Base-by-base conservation (phyloP, 805 yeast species). In the Candida peoriensis region DNA sequence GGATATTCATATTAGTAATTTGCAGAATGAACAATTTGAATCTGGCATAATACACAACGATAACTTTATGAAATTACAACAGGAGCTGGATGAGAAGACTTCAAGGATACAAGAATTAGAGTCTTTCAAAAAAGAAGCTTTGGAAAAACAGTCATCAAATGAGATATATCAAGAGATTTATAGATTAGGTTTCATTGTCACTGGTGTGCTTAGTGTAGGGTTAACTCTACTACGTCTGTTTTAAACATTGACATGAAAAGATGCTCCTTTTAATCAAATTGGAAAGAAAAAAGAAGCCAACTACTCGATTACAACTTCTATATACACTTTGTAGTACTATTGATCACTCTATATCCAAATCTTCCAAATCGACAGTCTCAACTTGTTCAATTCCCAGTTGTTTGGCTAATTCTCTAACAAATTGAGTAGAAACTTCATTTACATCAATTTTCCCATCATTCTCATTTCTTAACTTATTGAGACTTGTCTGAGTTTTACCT, bases 401-500 rank as follows among this genome's bases (percentile, higher is more conserved):
- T 30, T 52, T 51, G 1, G 73, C 67, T 20, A 76, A 52, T 39
- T 67, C 63, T n/a, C 58, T 51, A 1, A 66, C 74, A 42, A 78
- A 68, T 13, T 54, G 43, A 6, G 55, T 46, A 2, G 74, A 68
- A 10, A 78, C 68, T 4, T 60, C 61, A n/a, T 54, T 51, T 5
- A 42, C 36, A 2, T 31, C 20, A 7, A 42, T 32, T 14, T 47
- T 42, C 6, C 52, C 55, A 4, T 52, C 56, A 8, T 33, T 20
- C 30, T 52, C 49, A n/a, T n/a, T n/a, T n/a, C n/a, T n/a, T n/a
- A n/a, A n/a, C 12, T 60, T 54, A 4, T 54, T 37, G 21, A 82
- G 64, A 5, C 78, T 70, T 0, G 82, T 75, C 19, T 83, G 81
- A n/a, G 47, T 46, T 27, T 71, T 70, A 6, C 72, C 75, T 0